Base-by-base conservation (phyloP, 192 early-diverging fungal species). In the Linderina pennispora region DNA sequence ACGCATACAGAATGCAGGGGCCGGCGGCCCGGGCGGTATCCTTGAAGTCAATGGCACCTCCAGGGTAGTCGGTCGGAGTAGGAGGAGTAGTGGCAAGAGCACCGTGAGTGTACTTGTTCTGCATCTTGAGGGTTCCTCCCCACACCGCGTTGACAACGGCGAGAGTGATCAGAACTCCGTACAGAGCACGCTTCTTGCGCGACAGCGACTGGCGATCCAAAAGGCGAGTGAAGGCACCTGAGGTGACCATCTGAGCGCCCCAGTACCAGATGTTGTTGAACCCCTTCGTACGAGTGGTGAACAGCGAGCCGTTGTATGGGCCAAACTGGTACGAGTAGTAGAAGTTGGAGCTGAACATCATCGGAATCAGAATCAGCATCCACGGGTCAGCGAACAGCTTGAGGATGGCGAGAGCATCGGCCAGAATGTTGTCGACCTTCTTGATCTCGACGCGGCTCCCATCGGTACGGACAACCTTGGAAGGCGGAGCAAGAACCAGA, bases 251-350 rank as follows among this genome's bases (percentile, higher is more conserved):
- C 58, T 88, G 86, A 32, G 78, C 74, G 11, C 65, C 50, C 86
- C 86, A 88, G 55, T 88, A 88, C 19, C 77, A 56, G 13, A 81
- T 55, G 60, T 79, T 80, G 71, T 88, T 88, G 22, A 88, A 63
- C 3, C 75, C 62, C 46, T 80, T 77, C 20, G 83, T 79, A 31
- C 84, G 78, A 36, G 77, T 43, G 8, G 72, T 79, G 48, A 84
- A 86, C 50, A 79, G 76, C 19, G 65, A 62, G n/a, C 78, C 80
- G 44, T 86, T 82, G 57, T 78, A 71, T 24, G 58, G 64, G 3
- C 67, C 59, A 53, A 81, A 81, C 56, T 88, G 84, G 58, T 86
- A 86, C 13, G 79, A 77, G 62, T 88, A 88, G 71, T 80, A 88
- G 80, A 84, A 87, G 65, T 87, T 87, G 43, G 79, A 80, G 36